Conservation (phyloP, 2,329 filamentous ascomycete genomes). For the Alternaria sp. region DNA sequence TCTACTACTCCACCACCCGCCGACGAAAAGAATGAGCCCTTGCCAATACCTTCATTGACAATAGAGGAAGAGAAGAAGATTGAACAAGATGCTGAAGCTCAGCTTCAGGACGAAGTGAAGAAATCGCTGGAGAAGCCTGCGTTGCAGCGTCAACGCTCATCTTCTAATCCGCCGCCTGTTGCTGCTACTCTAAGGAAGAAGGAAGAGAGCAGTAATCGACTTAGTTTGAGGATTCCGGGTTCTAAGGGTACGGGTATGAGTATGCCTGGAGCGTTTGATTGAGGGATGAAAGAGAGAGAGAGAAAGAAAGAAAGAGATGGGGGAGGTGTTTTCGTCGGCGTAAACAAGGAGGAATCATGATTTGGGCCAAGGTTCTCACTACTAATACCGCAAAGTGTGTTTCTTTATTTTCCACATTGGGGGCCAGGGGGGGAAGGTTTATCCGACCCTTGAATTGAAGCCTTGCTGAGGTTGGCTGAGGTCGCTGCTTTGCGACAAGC, state of each 20-base stretch:
- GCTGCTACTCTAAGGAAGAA: constrained; percentile 36
- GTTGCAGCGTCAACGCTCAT: constrained; percentile 35
- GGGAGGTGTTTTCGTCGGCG: too few species aligned
- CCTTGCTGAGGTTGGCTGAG: too few species aligned
- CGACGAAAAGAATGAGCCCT: constrained; percentile 5
- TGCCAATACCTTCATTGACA: constrained; percentile 11
- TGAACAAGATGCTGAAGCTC: constrained; percentile 46
- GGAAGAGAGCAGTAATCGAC: constrained; percentile 33
- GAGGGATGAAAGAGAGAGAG: background rate
- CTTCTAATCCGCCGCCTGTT: constrained; percentile 29
- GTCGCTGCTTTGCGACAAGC: too few species aligned
- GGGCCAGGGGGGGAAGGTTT: too few species aligned
- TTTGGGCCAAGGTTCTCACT: background rate
- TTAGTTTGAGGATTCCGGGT: constrained; percentile 45
- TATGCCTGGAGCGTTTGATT: constrained; percentile 25
- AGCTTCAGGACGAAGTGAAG: constrained; percentile 45
- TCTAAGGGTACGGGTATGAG: constrained; percentile 28
- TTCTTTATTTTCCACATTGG: background rate
- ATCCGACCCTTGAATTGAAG: too few species aligned
- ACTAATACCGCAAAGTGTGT: background rate
- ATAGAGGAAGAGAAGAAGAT: constrained; percentile 45
- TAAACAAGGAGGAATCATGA: background rate
- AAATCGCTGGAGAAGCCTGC: constrained; percentile 30
- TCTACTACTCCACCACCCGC: too few species aligned
- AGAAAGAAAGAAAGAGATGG: too few species aligned